Evolutionary conservation across 2,329 filamentous ascomycete species (phyloP).

Genomic region (Penicillium glabrum): DNA sequence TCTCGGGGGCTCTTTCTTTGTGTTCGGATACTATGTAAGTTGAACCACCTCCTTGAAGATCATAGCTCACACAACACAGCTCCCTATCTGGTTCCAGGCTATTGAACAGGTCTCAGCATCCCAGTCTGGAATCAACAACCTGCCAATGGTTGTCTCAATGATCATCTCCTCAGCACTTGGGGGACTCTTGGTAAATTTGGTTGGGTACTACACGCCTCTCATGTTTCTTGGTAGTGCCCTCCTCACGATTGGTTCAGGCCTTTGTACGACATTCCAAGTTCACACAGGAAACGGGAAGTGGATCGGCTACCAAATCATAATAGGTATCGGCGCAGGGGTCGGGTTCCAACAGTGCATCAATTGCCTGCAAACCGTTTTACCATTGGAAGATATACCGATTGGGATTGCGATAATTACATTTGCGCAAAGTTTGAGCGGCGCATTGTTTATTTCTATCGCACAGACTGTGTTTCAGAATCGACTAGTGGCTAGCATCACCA

Average conservation of each 20-base stretch:
- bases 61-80: slow-evolving; percentile 14
- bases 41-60: not conserved
- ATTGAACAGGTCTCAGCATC: slow-evolving; percentile 35
- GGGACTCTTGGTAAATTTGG: slow-evolving; percentile 29
- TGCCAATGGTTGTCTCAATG: slow-evolving; percentile 36
- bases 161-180: slow-evolving; percentile 33
- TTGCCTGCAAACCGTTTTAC: slow-evolving; percentile 36
- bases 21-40: slow-evolving; percentile 47
- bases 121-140: slow-evolving; percentile 38
- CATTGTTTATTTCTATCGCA: slow-evolving; percentile 38
- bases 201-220: slow-evolving; percentile 44
- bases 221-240: slow-evolving; percentile 33
- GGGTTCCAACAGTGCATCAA: slow-evolving; percentile 38
- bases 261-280: slow-evolving; percentile 37
- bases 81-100: slow-evolving; percentile 48
- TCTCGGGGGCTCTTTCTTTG: slow-evolving; percentile 44
- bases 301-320: slow-evolving; percentile 41
- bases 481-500: slow-evolving; percentile 27
- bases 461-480: slow-evolving; percentile 41
- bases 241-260: slow-evolving; percentile 33
- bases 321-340: slow-evolving; percentile 37
- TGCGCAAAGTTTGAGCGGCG: slow-evolving; percentile 37
- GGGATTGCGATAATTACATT: slow-evolving; percentile 40
- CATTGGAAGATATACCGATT: slow-evolving; percentile 33
- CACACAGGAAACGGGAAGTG: slow-evolving; percentile 29